These are phyloP conservation scores for Mikania micrantha DNA, from an alignment of 129 eudicot species.

Conservation along the genomic window DNA sequence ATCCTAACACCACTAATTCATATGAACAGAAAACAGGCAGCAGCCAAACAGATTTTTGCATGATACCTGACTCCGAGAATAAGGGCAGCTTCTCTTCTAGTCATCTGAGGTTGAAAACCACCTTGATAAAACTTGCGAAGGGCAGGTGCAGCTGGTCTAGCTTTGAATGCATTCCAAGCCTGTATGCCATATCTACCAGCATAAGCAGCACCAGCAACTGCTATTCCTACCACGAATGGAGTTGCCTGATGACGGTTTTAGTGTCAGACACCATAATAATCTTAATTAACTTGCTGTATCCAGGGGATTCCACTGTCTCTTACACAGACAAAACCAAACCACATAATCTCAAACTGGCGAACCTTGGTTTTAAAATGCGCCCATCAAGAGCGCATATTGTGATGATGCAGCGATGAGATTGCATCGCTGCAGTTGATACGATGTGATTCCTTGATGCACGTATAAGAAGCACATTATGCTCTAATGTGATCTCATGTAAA, in stretches of 20 bases:
- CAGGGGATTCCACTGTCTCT: not conserved
- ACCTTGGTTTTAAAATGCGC: no score
- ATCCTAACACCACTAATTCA: not conserved
- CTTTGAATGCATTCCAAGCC: conserved; percentile 85
- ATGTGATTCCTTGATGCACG: no score
- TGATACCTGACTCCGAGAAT: conserved; percentile 84
- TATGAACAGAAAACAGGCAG: not conserved
- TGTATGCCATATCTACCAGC: conserved; percentile 66
- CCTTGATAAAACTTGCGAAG: conserved; percentile 79
- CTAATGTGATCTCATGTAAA: no score
- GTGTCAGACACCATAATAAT: not conserved
- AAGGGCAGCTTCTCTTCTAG: conserved; percentile 90
- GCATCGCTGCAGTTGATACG: no score
- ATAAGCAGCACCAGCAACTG: conserved; percentile 69
- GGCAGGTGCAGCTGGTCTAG: conserved; percentile 67
- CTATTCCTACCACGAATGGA: conserved; percentile 61
- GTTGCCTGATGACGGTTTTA: conserved; percentile 39
- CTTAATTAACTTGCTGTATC: not conserved
- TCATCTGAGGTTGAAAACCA: conserved; percentile 82
- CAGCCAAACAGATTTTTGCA: not conserved
- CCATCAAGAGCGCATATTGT: no score
- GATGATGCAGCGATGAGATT: no score
- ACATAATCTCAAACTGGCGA: no score
- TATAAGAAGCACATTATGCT: no score
- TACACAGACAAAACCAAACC: no score